phyloP scores from a whole-genome alignment of 345 rosid genomes.

The Acer negundo region DNA sequence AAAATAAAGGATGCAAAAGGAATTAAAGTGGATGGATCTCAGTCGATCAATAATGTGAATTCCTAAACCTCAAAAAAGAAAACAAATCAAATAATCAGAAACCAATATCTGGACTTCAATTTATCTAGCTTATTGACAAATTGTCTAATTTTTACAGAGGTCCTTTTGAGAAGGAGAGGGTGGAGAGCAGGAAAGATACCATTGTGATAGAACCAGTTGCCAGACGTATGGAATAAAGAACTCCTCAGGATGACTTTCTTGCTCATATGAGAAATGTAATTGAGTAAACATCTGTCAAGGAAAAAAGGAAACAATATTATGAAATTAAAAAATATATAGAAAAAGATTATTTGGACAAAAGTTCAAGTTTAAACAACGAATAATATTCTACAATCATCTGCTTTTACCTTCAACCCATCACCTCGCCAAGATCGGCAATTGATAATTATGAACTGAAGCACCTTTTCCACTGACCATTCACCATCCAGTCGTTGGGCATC shows the following conservation, averaged over 20 bases:
- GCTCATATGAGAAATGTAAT: constrained; percentile 93
- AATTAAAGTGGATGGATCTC: background rate
- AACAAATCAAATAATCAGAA: background rate
- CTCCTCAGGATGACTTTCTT: constrained; percentile 98
- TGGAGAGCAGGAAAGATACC: constrained; percentile 46
- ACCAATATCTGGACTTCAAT: background rate
- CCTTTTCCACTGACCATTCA: constrained; percentile 97
- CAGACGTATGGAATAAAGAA: constrained; percentile 94
- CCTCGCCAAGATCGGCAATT: constrained; percentile 94
- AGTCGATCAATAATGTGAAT: background rate
- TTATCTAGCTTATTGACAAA: background rate
- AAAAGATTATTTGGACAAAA: background rate
- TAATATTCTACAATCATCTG: background rate
- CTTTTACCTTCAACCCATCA: constrained; percentile 88
- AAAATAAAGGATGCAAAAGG: background rate
- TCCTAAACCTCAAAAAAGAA: background rate
- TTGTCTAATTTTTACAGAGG: background rate
- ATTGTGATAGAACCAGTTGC: constrained; percentile 66
- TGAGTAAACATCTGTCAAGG: constrained; percentile 86
- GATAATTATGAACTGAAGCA: constrained; percentile 70
- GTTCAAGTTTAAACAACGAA: background rate
- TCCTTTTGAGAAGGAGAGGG: background rate
- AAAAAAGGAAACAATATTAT: background rate
- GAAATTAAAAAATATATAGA: background rate
- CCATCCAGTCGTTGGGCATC: constrained; percentile 82